Evolutionary conservation across 331 rosid species (phyloP).

Genomic region (Quercus phellos): DNA sequence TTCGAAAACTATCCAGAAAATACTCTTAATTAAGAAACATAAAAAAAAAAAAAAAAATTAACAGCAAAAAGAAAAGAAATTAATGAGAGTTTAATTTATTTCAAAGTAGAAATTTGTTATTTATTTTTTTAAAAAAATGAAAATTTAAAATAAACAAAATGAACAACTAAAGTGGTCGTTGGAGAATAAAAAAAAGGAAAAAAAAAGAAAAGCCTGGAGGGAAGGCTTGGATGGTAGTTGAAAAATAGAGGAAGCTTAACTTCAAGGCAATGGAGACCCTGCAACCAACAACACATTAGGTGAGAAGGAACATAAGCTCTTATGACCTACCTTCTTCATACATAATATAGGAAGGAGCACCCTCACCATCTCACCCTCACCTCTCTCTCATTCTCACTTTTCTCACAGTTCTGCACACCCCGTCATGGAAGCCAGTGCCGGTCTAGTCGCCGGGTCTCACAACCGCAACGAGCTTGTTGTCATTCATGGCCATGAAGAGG

Average conservation of each 20-base stretch:
- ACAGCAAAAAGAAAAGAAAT: neutral
- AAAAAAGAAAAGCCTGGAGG: neutral
- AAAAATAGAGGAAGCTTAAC: conserved; percentile 54
- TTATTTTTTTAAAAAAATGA: too few species aligned
- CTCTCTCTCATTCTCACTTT: conserved; percentile 7
- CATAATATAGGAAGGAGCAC: conserved; percentile 8
- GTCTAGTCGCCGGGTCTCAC: conserved; percentile 87
- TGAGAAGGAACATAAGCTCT: conserved; percentile 12
- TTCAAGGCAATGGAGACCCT: conserved; percentile 67
- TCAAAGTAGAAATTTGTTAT: neutral
- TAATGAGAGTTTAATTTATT: neutral
- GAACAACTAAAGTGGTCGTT: conserved; percentile 29
- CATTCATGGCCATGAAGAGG: conserved; percentile 89
- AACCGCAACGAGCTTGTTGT: conserved; percentile 85
- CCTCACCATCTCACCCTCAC: conserved; percentile 21
- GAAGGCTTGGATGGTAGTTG: conserved; percentile 22
- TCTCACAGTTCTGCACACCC: neutral
- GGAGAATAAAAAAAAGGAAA: neutral
- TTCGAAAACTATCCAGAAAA: too few species aligned
- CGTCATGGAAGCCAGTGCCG: conserved; percentile 87
- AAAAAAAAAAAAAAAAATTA: too few species aligned
- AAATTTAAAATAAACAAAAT: neutral
- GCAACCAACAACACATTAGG: conserved; percentile 57
- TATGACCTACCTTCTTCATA: conserved; percentile 6
- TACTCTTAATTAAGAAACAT: too few species aligned